A percentile compares a stretch with the other conserved stretches of the same genome.
Evolutionary conservation across 1,139 yeast genomes (phyloP).

Genomic region (Pichia terricola): DNA sequence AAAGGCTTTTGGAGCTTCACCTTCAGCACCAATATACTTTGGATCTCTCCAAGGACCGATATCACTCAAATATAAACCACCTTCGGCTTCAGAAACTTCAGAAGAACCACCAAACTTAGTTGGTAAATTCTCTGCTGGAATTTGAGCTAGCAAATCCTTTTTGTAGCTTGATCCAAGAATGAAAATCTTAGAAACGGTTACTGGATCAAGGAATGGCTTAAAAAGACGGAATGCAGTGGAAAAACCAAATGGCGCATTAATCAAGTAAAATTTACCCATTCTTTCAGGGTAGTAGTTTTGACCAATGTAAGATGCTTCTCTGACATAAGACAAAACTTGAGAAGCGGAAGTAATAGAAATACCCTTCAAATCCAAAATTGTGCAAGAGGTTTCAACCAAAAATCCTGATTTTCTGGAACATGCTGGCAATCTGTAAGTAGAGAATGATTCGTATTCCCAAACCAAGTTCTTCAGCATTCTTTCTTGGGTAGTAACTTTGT

Average conservation of each 20-base stretch:
- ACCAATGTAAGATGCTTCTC: constrained; percentile 88
- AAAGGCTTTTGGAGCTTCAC: constrained; percentile 51
- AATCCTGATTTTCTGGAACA: constrained; percentile 75
- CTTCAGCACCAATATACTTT: constrained; percentile 75
- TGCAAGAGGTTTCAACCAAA: constrained; percentile 90
- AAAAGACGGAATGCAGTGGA: constrained; percentile 85
- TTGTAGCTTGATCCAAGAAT: constrained; percentile 74
- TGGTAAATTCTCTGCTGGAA: constrained; percentile 90
- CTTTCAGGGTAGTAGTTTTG: constrained; percentile 99
- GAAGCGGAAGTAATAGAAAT: constrained; percentile 77
- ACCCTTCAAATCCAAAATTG: constrained; percentile 91
- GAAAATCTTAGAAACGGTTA: constrained; percentile 92
- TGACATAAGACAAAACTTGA: constrained; percentile 78
- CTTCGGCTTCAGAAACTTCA: constrained; percentile 50
- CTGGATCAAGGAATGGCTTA: constrained; percentile 94
- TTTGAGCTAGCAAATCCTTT: constrained; percentile 79
- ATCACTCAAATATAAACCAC: constrained; percentile 81
- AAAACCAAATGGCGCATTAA: constrained; percentile 97
- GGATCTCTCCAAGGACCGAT: constrained; percentile 97
- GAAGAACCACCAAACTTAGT: constrained; percentile 81
- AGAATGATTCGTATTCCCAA: constrained; percentile 95
- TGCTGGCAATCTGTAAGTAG: constrained; percentile 80
- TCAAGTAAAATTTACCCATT: constrained; percentile 94
- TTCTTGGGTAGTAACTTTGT: constrained; percentile 88
- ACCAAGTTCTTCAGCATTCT: constrained; percentile 93